Conservation (phyloP, 2,329 filamentous ascomycete genomes). For the Passalora sequoiae region DNA sequence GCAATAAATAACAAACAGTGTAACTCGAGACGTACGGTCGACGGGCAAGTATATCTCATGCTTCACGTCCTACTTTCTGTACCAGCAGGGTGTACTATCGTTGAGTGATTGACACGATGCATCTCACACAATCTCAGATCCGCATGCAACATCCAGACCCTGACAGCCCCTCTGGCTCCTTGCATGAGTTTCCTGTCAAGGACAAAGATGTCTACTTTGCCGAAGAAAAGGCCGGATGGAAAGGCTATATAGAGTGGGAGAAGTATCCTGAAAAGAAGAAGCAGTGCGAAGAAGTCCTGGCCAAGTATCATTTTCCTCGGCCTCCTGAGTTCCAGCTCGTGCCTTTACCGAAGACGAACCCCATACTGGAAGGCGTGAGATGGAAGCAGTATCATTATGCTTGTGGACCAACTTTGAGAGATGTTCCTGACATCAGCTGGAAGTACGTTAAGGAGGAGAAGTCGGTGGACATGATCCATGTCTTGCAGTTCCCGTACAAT, state of each 20-base stretch:
- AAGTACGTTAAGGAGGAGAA: conserved; percentile 43
- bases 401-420: conserved; percentile 35
- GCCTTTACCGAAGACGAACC: conserved; percentile 42
- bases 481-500: conserved; percentile 47
- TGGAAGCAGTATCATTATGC: conserved; percentile 47
- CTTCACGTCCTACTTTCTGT: neutral
- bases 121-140: neutral
- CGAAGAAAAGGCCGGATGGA: conserved; percentile 40
- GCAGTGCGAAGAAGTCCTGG: conserved; percentile 52
- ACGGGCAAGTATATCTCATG: neutral
- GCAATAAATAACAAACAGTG: neutral
- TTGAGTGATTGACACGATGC: neutral
- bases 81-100: neutral
- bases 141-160: neutral
- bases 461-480: conserved; percentile 44
- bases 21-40: neutral
- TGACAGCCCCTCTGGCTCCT: conserved; percentile 10
- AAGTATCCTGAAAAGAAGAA: conserved; percentile 63
- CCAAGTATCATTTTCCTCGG: conserved; percentile 47
- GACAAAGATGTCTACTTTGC: conserved; percentile 35
- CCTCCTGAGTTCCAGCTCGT: conserved; percentile 42
- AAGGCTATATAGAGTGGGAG: conserved; percentile 64
- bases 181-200: conserved; percentile 16
- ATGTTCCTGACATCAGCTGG: conserved; percentile 52
- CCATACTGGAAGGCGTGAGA: conserved; percentile 41